phyloP scores from a whole-genome alignment of 139 green algal genomes.

The Chlorella sorokiniana region DNA sequence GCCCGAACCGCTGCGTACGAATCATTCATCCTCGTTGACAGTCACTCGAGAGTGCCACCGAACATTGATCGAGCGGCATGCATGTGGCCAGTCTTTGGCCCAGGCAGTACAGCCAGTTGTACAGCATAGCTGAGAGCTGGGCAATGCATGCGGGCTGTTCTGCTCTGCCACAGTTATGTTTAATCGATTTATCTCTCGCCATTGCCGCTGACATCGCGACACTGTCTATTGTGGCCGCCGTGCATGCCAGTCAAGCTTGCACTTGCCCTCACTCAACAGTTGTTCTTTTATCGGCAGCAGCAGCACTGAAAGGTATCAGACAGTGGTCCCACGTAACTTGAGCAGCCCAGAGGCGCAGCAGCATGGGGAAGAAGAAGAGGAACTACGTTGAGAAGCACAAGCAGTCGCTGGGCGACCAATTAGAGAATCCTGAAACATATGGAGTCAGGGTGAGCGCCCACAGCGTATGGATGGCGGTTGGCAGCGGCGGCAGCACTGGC shows the following conservation, averaged over 20 bases:
- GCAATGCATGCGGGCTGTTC: not conserved
- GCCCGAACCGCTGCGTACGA: not conserved
- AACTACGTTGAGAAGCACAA: constrained; percentile 53
- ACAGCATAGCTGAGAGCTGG: not conserved
- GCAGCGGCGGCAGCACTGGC: not conserved
- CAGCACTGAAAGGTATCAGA: too few relatives aligned
- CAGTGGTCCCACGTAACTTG: too few relatives aligned
- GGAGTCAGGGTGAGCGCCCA: constrained; percentile 65
- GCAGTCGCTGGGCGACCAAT: constrained; percentile 62
- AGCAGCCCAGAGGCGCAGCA: not conserved
- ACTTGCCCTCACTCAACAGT: not conserved
- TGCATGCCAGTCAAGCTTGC: not conserved
- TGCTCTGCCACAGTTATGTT: too few relatives aligned
- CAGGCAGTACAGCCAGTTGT: too few relatives aligned
- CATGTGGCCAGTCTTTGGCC: too few relatives aligned
- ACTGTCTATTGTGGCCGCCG: too few relatives aligned
- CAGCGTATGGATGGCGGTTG: not conserved
- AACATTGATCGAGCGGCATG: not conserved
- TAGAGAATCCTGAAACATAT: constrained; percentile 71
- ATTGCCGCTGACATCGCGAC: too few relatives aligned
- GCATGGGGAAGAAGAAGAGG: constrained; percentile 42
- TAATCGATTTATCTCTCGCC: too few relatives aligned
- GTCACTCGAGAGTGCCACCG: too few relatives aligned
- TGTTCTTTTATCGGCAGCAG: too few relatives aligned
- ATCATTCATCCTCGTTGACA: too few relatives aligned